Base-by-base conservation (phyloP, 352 stramenopile genomes). In the Elongisporangium prolatum region DNA sequence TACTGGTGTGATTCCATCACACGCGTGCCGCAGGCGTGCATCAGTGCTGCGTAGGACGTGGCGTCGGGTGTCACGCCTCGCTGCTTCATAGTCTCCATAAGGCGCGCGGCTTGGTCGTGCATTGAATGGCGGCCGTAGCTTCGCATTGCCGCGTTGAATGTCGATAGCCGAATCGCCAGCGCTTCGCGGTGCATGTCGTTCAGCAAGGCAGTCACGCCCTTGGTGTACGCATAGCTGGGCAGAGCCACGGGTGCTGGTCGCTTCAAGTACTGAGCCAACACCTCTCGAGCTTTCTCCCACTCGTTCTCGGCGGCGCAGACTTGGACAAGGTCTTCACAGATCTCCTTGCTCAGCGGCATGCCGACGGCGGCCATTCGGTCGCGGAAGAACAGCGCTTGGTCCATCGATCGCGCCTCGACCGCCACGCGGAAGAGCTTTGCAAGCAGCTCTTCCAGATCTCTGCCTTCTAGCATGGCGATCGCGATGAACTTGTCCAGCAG, bases 131-230 rank as follows among this genome's bases (percentile, higher is more conserved):
- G 60, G 3, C 74, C 82, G 48, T 80, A 85, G 50, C 84, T 84
- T 16, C 80, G 71, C 49, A 91, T 56, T 22, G 75, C 80, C n/a
- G 80, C 75, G 57, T 91, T 91, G 60, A 81, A 89, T 3, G 88
- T 57, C 0, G 50, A 13, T 22, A 84, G 53, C 5, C 74, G 58
- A 21, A 82, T 70, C 1, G 70, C 67, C 21, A 88, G 60, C 4
- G 59, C 60, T 17, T 84, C 53, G 3, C 18, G 28, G 6, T 73
- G 37, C 74, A 91, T 77, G 3, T 89, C 80, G 8, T 67, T 38
- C 21, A 91, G 57, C 54, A 89, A 60, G 8, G 58, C 54, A 2
- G 60, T 40, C 34, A 86, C 82, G 18, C 89, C 75, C 47, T 73
- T 59, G 9, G 74, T 77, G 61, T 86, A 89, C 58, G 52, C 55